phyloP scores from a whole-genome alignment of 495 filamentous ascomycete genomes.

The Rusavskia elegans region DNA sequence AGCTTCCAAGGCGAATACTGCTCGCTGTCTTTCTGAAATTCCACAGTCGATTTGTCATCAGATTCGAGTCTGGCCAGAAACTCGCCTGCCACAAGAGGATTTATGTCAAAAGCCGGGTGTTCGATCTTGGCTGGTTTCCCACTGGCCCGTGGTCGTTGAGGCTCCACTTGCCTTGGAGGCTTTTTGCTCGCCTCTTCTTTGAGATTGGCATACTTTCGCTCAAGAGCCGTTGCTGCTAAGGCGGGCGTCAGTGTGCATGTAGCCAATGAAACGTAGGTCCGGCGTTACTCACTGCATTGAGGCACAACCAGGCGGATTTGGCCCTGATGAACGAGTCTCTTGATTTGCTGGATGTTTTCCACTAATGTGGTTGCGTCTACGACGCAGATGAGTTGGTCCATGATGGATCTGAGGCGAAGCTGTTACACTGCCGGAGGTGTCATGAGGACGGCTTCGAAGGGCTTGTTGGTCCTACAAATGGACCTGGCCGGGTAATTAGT shows the following conservation, averaged over 20 bases:
- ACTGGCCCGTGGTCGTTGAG: slow-evolving; percentile 4
- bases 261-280: neutral
- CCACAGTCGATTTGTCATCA: slow-evolving; percentile 8
- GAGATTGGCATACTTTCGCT: slow-evolving; percentile 35
- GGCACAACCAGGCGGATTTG: slow-evolving; percentile 52
- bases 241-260: neutral
- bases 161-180: slow-evolving; percentile 9
- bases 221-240: slow-evolving; percentile 6
- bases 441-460: slow-evolving; percentile 12
- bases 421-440: slow-evolving; percentile 1
- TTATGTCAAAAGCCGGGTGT: slow-evolving; percentile 12
- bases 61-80: slow-evolving; percentile 8
- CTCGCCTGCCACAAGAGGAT: slow-evolving; percentile 11
- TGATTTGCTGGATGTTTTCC: slow-evolving; percentile 51
- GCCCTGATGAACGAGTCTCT: slow-evolving; percentile 49
- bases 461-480: slow-evolving; percentile 5
- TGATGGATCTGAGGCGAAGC: slow-evolving; percentile 2
- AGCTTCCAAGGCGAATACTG: slow-evolving; percentile 14
- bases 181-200: slow-evolving; percentile 10
- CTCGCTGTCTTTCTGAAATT: slow-evolving; percentile 8
- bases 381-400: slow-evolving; percentile 38
- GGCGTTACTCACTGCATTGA: slow-evolving; percentile 40
- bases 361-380: slow-evolving; percentile 58
- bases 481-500: slow-evolving; percentile 6
- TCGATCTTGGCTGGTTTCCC: slow-evolving; percentile 10